Base-by-base conservation (phyloP, 177 flowering plant species). In the Tripterygium wilfordii region DNA sequence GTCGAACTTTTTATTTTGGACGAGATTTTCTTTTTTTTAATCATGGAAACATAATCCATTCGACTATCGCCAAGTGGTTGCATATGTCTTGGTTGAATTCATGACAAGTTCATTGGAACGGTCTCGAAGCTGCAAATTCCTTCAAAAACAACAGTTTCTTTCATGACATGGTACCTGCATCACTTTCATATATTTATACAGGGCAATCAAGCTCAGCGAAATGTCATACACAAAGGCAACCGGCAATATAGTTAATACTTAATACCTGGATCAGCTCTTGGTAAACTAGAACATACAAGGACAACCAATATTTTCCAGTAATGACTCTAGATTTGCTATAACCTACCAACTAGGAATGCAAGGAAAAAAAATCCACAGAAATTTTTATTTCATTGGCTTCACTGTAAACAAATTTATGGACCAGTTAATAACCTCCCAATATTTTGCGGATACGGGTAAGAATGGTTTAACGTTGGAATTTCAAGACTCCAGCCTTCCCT, bases 391-490 rank as follows among this genome's bases (percentile, higher is more conserved):
- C 36, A 0, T 4, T 43, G 22, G 36, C 21, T 9, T 10, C 15
- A 24, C 0, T 10, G 15, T 20, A 13, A 36, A 26, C 15, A 53
- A 39, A 23, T 52, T 63, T 63, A 82, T 1, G 89, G 87, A 41
- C 85, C 83, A 60, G 74, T 63, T 49, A 74, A 51, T 48, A 82
- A 52, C 61, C 79, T 69, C 33, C 82, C 89, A 56, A 71, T 51
- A 50, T 58, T 75, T 60, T 68, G 83, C 24, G 62, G 80, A 58
- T 67, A 80, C 2, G 74, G 57, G 40, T 64, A 63, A 30, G 83
- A 67, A 61, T 71, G 86, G 57, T 58, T 77, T 41, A 75, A 30
- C 41, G 80, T 58, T 21, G 61, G 54, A 48, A 71, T 36, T 23
- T 67, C 69, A 12, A 68, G 60, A 42, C 49, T 61, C 23, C 49